Base-by-base conservation (phyloP, 1,139 yeast genomes). In the Arxiozyma heterogenica region DNA sequence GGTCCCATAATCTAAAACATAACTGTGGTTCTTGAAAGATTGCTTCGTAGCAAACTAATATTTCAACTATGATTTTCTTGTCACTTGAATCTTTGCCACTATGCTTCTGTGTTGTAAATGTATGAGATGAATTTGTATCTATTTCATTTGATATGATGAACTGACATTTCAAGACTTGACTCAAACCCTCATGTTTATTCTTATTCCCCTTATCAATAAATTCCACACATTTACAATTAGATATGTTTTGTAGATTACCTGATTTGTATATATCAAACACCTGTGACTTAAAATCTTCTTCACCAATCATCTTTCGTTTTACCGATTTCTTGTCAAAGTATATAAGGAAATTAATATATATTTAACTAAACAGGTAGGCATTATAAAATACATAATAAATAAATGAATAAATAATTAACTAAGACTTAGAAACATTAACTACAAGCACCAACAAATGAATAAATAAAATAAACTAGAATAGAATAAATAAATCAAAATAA, bases 21-120 rank as follows among this genome's bases (percentile, higher is more conserved):
- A 49, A 21, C 27, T 41, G 46, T 17, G 51, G 51, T 20, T 49
- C 51, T 18, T 41, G 18, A 47, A 41, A 49, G 44, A 20, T 18
- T 34, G 47, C 52, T 45, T 45, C 41, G 43, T 27, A 44, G 30
- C 52, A 42, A 34, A 27, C 41, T 23, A 30, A 34, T 34, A 34
- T 34, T 34, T 34, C 39, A 12, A 34, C n/a, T 27, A 27, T 8
- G 30, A 27, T 27, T 2, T 27, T 27, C 8, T 27, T 2, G 8
- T 8, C 30, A 27, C 11, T 11, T 2, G 30, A 7, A 8, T 6
- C 9, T 27, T 34, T 34, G 8, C 15, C 8, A 11, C 8, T 12
- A n/a, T 34, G 4, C 12, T 12, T 15, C n/a, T 3, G 4, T 12
- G 6, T 27, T 27, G 8, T 8, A 27, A 11, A 27, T 27, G 8